These are phyloP conservation scores for Vaccinium vitisidaea DNA, from an alignment of 148 eudicot genomes.

Conservation along the genomic window DNA sequence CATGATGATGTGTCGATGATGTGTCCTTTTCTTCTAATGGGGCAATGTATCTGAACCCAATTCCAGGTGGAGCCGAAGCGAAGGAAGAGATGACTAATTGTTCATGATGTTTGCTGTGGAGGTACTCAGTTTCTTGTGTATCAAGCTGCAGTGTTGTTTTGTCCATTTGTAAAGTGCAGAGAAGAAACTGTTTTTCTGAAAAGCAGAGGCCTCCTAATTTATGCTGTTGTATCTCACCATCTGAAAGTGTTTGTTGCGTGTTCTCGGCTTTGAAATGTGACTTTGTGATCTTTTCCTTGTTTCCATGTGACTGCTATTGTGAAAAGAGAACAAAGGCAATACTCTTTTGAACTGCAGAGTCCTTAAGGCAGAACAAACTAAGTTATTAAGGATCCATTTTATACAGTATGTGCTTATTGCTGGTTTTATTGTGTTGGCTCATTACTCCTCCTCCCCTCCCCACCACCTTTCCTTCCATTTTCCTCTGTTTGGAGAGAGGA, in stretches of 20 bases:
- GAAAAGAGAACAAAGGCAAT: not conserved
- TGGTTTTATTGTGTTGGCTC: not conserved
- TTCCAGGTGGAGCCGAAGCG: constrained; percentile 44
- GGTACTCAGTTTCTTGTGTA: constrained; percentile 25
- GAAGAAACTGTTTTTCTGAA: constrained; percentile 28
- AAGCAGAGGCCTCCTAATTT: constrained; percentile 24
- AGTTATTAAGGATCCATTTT: not conserved
- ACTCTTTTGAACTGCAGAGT: not conserved
- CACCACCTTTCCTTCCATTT: not conserved
- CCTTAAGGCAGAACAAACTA: not conserved
- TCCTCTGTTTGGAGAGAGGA: not conserved
- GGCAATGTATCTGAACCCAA: not conserved
- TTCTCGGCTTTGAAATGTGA: constrained; percentile 4
- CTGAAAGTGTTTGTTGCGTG: constrained; percentile 8
- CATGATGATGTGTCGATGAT: not conserved
- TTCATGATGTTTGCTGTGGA: constrained; percentile 13
- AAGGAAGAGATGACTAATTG: constrained; percentile 34
- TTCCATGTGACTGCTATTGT: not conserved
- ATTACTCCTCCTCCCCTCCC: not conserved
- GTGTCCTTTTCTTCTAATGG: not conserved
- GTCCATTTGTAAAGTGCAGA: constrained; percentile 45
- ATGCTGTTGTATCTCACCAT: constrained; percentile 12
- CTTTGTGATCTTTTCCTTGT: constrained; percentile 4
- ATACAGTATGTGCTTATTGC: constrained; percentile 11
- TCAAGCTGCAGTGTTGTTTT: constrained; percentile 27